A percentile compares a stretch with the other conserved stretches of the same genome.
phyloP scores from a whole-genome alignment of 2,329 filamentous ascomycete species.

The Paraphoma sp. region DNA sequence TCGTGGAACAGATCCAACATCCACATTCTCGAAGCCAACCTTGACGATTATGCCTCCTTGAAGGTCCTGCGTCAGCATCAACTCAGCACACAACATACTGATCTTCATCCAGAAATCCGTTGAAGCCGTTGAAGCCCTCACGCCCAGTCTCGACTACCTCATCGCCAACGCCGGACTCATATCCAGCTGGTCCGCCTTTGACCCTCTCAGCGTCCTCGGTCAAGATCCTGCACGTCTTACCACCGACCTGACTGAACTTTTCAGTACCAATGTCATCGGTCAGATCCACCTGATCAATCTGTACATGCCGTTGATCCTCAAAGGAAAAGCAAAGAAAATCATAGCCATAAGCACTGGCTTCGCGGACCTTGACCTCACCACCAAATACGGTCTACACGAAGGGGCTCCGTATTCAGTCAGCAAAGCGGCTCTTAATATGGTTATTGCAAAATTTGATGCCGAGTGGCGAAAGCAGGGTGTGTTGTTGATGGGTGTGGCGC shows the following conservation, averaged over 20 bases:
- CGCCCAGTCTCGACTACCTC: slow-evolving; percentile 50
- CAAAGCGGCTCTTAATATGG: slow-evolving; percentile 52
- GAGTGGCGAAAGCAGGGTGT: slow-evolving; percentile 35
- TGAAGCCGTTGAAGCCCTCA: slow-evolving; percentile 45
- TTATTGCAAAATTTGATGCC: slow-evolving; percentile 51
- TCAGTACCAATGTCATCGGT: slow-evolving; percentile 41
- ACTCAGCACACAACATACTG: background rate
- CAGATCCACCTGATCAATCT: slow-evolving; percentile 45
- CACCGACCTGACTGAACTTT: slow-evolving; percentile 15
- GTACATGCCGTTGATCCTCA: slow-evolving; percentile 51
- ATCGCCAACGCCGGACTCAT: slow-evolving; percentile 51
- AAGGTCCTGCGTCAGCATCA: slow-evolving; percentile 6
- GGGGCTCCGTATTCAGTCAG: slow-evolving; percentile 45
- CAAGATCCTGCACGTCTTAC: slow-evolving; percentile 7
- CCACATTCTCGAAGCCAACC: slow-evolving; percentile 48
- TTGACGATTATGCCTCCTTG: slow-evolving; percentile 43
- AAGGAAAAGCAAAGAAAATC: slow-evolving; percentile 51
- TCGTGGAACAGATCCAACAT: slow-evolving; percentile 36
- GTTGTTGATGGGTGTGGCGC: slow-evolving; percentile 26
- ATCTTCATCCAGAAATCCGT: slow-evolving; percentile 10
- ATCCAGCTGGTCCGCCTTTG: background rate
- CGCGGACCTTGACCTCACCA: slow-evolving; percentile 41
- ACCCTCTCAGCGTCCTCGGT: slow-evolving; percentile 18
- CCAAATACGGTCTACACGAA: slow-evolving; percentile 24
- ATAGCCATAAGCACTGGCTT: slow-evolving; percentile 48